Percentiles rank a stretch among this genome's conserved stretches.
phyloP scores from a whole-genome alignment of 306 rosid species.

The Luffa acutangula region DNA sequence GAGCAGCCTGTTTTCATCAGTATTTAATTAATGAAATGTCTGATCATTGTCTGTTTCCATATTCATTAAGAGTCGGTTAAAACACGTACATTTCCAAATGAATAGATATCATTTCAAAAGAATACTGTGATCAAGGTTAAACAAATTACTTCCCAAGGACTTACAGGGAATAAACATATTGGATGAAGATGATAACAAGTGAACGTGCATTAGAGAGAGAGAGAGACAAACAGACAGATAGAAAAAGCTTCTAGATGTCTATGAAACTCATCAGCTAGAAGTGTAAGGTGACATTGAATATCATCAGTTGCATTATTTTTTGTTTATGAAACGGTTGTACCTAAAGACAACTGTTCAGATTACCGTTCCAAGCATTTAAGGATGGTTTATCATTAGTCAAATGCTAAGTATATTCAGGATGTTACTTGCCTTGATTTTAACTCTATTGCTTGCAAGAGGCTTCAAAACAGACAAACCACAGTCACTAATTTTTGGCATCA shows the following conservation, averaged over 20 bases:
- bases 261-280: neutral
- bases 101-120: neutral
- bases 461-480: slow-evolving; percentile 59
- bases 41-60: neutral
- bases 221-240: neutral
- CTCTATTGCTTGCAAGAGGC: slow-evolving; percentile 46
- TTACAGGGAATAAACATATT: neutral
- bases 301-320: neutral
- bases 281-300: neutral
- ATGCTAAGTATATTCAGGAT: slow-evolving; percentile 6
- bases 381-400: neutral
- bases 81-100: neutral
- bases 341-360: neutral
- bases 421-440: slow-evolving; percentile 33
- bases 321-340: neutral
- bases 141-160: neutral
- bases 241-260: neutral
- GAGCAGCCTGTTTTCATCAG: slow-evolving; percentile 54
- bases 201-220: neutral
- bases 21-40: neutral
- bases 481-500: slow-evolving; percentile 60
- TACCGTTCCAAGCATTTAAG: neutral
- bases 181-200: neutral
- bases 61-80: neutral
- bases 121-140: neutral